Base-by-base conservation (phyloP, 805 yeast species). In the Alloascoidea hylecoeti region DNA sequence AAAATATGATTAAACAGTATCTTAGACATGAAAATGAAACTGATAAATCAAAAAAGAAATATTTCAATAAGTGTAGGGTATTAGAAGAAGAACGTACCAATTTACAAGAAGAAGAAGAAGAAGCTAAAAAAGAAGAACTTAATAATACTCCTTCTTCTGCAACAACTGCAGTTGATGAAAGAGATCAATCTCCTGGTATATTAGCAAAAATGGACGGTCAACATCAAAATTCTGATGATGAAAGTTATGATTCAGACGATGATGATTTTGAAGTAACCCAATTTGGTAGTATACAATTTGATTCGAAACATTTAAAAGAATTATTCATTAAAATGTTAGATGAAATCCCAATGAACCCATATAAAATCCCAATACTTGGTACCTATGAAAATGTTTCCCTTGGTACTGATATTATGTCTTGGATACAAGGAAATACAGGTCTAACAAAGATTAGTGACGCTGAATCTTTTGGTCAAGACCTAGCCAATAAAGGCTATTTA, bases 31-130 rank as follows among this genome's bases (percentile, higher is more conserved):
- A 54, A 12, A 54, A 56, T 27, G 72, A 77, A 38, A 80, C 72
- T 35, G 64, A 66, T 45, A 63, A 70, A 44, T 49, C 64, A 34
- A 84, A 75, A 52, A 75, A 71, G 54, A 69, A 68, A 40, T 84
- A 84, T 53, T 82, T 79, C 64, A 80, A 76, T 56, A 79, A 78
- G 51, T 82, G 92, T 54, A 62, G 94, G 38, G 59, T 73, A 42
- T 62, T 80, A 38, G 94, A 83, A 52, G 83, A 78, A 35, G 44
- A 49, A 18, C 47, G 44, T 17, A 40, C 40, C 16, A 38, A 42
- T 4, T 40, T 42, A 18, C 16, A 19, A 14, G 14, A 30, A 9
- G 33, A 34, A 3, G 35, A 17, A n/a, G 38, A 36, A 6, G 39
- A 37, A 4, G 19, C 39, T n/a, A 33, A 38, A 6, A 17, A 34